phyloP scores from a whole-genome alignment of 768 basidiomycete genomes.

The Lactarius psammicola region DNA sequence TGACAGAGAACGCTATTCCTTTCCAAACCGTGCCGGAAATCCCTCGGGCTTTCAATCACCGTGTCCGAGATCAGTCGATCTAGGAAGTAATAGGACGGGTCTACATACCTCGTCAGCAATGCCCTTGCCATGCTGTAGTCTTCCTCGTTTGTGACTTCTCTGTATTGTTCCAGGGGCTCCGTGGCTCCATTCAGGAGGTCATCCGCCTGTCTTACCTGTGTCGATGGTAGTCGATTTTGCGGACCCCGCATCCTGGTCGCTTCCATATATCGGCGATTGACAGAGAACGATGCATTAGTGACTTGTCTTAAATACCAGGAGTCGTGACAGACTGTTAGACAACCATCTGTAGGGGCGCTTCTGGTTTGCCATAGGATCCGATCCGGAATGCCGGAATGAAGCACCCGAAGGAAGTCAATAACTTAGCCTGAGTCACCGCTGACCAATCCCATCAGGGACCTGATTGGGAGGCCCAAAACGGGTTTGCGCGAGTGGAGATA shows the following conservation, averaged over 20 bases:
- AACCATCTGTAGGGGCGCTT: background rate
- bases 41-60: background rate
- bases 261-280: background rate
- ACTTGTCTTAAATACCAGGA: constrained; percentile 4
- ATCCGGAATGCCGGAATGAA: no score
- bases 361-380: background rate
- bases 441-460: background rate
- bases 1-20: no score
- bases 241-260: background rate
- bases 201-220: constrained; percentile 2
- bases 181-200: constrained; percentile 6
- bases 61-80: background rate
- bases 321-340: background rate
- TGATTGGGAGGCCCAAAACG: background rate
- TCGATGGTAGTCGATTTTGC: constrained; percentile 7
- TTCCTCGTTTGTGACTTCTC: background rate
- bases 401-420: background rate
- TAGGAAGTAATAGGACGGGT: no score
- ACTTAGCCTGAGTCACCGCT: background rate
- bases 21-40: constrained; percentile 1
- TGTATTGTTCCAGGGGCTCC: background rate
- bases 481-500: background rate
- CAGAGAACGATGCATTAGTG: background rate
- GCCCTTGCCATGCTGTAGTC: constrained; percentile 5
- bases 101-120: constrained; percentile 7